Percentiles rank a stretch among this genome's conserved stretches.
phyloP scores from a whole-genome alignment of 2,329 filamentous ascomycete species.

The Beauveria medogensis region DNA sequence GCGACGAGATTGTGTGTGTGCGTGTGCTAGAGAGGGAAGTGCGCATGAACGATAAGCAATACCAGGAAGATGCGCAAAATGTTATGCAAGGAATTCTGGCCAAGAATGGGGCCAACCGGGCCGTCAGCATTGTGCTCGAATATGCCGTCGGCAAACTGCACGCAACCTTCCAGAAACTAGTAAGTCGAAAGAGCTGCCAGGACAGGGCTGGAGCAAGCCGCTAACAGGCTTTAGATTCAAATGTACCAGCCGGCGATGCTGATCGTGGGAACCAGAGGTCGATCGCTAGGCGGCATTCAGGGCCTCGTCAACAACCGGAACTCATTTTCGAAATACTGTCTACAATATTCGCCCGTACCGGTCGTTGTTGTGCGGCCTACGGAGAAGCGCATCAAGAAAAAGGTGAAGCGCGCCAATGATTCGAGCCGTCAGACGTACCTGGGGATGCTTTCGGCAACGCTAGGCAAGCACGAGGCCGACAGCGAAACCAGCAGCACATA shows the following conservation, averaged over 20 bases:
- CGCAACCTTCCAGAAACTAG: conserved; percentile 83
- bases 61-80: conserved; percentile 66
- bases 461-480: conserved; percentile 50
- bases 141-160: conserved; percentile 85
- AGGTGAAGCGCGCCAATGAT: conserved; percentile 73
- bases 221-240: conserved; percentile 55
- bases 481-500: conserved; percentile 44
- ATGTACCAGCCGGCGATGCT: conserved; percentile 88
- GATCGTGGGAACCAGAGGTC: conserved; percentile 80
- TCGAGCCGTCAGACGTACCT: conserved; percentile 68
- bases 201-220: not conserved
- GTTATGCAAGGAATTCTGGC: conserved; percentile 68
- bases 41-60: conserved; percentile 60
- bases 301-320: conserved; percentile 69
- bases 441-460: conserved; percentile 61
- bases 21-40: conserved; percentile 79
- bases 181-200: conserved; percentile 33
- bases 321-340: conserved; percentile 88
- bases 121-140: conserved; percentile 78
- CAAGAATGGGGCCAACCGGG: conserved; percentile 72
- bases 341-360: conserved; percentile 87
- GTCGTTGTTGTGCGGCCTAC: conserved; percentile 87
- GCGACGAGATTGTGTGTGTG: conserved; percentile 87
- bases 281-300: conserved; percentile 78
- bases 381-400: conserved; percentile 83